Percentiles rank a stretch among this genome's conserved stretches.
These are phyloP conservation scores for Neocallimastix lanati DNA, from an alignment of 192 early-diverging fungal species.

Conservation along the genomic window DNA sequence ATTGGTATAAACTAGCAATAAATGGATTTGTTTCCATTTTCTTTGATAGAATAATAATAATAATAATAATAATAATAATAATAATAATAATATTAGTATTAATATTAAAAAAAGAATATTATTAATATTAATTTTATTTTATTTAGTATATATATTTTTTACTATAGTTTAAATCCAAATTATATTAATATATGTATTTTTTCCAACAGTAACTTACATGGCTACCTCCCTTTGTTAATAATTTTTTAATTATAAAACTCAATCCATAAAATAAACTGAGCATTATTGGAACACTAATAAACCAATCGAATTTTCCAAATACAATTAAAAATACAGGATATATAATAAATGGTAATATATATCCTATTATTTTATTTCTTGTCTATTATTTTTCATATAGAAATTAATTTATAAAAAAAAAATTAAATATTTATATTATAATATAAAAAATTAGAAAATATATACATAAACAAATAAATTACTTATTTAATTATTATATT, in stretches of 20 bases:
- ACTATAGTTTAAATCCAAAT: too few relatives aligned
- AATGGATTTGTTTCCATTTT: not conserved
- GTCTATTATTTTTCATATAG: too few relatives aligned
- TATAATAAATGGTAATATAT: slow-evolving; percentile 42
- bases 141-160: too few relatives aligned
- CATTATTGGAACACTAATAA: slow-evolving; percentile 46
- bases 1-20: not conserved
- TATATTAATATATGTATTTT: too few relatives aligned
- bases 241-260: not conserved
- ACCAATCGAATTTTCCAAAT: slow-evolving; percentile 45
- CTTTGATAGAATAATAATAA: slow-evolving; percentile 14
- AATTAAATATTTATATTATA: too few relatives aligned
- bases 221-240: slow-evolving; percentile 37
- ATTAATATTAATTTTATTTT: too few relatives aligned
- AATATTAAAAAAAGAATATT: slow-evolving; percentile 29
- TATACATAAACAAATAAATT: too few relatives aligned
- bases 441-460: too few relatives aligned
- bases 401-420: too few relatives aligned
- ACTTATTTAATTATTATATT: too few relatives aligned
- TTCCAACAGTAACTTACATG: slow-evolving; percentile 25
- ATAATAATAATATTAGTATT: slow-evolving; percentile 33
- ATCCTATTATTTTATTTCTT: slow-evolving; percentile 46
- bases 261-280: slow-evolving; percentile 19
- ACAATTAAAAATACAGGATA: slow-evolving; percentile 8
- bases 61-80: not conserved